A percentile compares a stretch with the other conserved stretches of the same genome.
Conservation (phyloP, 805 yeast genomes). For the Candida ulmi region DNA sequence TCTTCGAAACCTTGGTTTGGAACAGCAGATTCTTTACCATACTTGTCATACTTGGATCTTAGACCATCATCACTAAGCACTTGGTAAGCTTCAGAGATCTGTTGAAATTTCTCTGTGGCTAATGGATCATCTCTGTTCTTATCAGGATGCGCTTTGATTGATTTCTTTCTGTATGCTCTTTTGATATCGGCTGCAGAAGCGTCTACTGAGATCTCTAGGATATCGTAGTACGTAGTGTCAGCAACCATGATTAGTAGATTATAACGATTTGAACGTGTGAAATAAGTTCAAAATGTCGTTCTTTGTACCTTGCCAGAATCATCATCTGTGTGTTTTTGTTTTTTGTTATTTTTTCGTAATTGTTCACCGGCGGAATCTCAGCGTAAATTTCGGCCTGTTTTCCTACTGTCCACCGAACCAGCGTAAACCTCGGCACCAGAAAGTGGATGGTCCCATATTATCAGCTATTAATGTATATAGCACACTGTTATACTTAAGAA, state of each 20-base stretch:
- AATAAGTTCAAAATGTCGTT: too few relatives aligned
- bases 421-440: too few relatives aligned
- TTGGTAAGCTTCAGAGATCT: conserved; percentile 69
- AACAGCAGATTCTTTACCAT: conserved; percentile 67
- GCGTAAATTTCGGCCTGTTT: too few relatives aligned
- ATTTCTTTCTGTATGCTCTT: conserved; percentile 74
- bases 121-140: conserved; percentile 71
- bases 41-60: conserved; percentile 66
- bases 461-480: too few relatives aligned
- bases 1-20: conserved; percentile 70
- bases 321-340: background rate
- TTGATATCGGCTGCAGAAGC: conserved; percentile 67
- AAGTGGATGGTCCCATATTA: too few relatives aligned
- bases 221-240: conserved; percentile 69
- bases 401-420: too few relatives aligned
- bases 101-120: conserved; percentile 66
- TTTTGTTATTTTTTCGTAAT: background rate
- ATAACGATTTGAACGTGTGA: background rate
- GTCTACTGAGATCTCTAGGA: conserved; percentile 48
- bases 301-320: too few relatives aligned
- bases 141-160: conserved; percentile 75
- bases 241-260: conserved; percentile 46
- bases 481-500: too few relatives aligned
- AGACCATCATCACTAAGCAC: conserved; percentile 62
- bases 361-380: too few relatives aligned